These are phyloP conservation scores for Tricholoma saponaceum DNA, from an alignment of 768 basidiomycete genomes.

Conservation along the genomic window DNA sequence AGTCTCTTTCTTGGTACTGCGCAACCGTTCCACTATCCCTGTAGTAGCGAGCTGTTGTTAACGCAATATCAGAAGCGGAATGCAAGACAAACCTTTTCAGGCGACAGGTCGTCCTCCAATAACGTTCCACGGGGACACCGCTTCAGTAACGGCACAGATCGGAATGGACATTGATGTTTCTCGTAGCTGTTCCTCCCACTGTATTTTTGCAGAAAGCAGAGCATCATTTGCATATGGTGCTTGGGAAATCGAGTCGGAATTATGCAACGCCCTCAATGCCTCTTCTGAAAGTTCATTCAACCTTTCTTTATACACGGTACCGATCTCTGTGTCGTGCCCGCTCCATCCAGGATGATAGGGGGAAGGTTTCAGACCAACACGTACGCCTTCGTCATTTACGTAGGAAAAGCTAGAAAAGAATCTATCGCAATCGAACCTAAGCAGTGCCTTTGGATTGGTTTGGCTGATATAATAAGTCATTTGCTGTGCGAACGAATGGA, in stretches of 20 bases:
- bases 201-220: not conserved
- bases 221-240: not conserved
- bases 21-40: not conserved
- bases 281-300: not conserved
- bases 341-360: not conserved
- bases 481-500: not conserved
- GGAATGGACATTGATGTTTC: not conserved
- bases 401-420: conserved; percentile 1
- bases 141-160: not conserved
- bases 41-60: not conserved
- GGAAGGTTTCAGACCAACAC: not conserved
- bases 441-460: not conserved
- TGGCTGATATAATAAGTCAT: conserved; percentile 1
- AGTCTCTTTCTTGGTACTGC: not conserved
- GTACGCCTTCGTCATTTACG: not conserved
- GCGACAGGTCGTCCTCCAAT: not conserved
- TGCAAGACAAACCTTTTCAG: not conserved
- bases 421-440: not conserved
- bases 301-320: not conserved
- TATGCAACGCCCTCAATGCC: not conserved
- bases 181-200: not conserved
- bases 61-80: not conserved
- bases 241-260: not conserved
- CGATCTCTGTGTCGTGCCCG: not conserved
- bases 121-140: not conserved